Base-by-base conservation (phyloP, 129 eudicot species). In the Deinandra increscens region DNA sequence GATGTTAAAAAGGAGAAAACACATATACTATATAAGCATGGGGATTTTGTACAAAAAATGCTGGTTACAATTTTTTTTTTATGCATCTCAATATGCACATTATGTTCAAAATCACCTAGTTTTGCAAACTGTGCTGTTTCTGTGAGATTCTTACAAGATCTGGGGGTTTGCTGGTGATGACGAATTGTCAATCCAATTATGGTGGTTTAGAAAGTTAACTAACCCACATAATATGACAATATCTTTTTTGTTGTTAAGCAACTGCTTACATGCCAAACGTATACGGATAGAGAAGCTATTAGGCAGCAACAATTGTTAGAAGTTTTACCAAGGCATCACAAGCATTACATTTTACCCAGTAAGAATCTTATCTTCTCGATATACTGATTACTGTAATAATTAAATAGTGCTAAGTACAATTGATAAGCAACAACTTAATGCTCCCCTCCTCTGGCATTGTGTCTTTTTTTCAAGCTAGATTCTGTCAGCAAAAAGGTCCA, bases 241-340 rank as follows among this genome's bases (percentile, higher is more conserved):
- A 7, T 61, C 17, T 72, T 56, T n/a, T 49, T 54, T 75, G 42
- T 19, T 83, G 68, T 70, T 53, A 39, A 93, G 99, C 86, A 87
- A 87, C 92, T 93, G 76, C 84, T 81, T 42, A 93, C 99, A 44
- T 89, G 99, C 84, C 95, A 89, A 85, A 89, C 88, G 12, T 93
- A 84, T 68, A 85, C 86, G 82, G 92, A 89, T 62, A 93, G 84
- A 71, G 95, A 93, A 85, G 99, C 97, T 29, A 88, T 93, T 59
- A 78, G 99, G 80, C 99, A 93, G 93, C 99, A 93, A 79, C 90
- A 89, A 79, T 70, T 93, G 61, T 80, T 93, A 70, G 88, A 95
- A 56, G 78, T 88, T 58, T 76, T 87, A 74, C 99, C 99, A 61
- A 93, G 86, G 84, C 97, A 93, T 85, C 99, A 93, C 95, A 89